phyloP scores from a whole-genome alignment of 345 rosid genomes.

The Corchorus olitorius region DNA sequence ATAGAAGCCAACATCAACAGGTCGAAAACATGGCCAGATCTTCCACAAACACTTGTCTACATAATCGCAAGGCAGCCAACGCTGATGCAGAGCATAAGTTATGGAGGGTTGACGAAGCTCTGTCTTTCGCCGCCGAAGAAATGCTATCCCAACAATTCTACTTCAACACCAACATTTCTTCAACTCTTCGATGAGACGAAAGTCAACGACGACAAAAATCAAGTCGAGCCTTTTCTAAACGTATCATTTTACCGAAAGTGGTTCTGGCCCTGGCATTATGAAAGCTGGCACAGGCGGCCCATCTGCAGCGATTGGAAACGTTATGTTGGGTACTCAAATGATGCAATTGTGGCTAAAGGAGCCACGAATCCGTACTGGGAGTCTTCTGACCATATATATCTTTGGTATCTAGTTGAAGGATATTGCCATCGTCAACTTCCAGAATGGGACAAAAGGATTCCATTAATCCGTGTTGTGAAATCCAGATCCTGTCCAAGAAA shows the following conservation, averaged over 20 bases:
- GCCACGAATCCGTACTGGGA: neutral
- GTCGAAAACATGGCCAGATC: too few relatives aligned
- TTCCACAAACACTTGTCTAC: too few relatives aligned
- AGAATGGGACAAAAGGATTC: slow-evolving; percentile 24
- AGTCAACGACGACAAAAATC: neutral
- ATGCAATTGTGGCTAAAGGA: slow-evolving; percentile 6
- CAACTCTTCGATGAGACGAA: neutral
- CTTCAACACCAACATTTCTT: slow-evolving; percentile 19
- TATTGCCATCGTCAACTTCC: neutral
- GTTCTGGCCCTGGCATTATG: neutral
- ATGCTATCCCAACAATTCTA: slow-evolving; percentile 2
- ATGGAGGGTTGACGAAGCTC: slow-evolving; percentile 27
- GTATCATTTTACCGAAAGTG: neutral
- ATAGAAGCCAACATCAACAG: too few relatives aligned
- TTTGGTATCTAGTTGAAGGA: neutral
- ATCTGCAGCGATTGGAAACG: neutral
- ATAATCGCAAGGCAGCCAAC: too few relatives aligned
- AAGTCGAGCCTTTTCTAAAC: neutral
- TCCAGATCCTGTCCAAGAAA: neutral
- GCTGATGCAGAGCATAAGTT: slow-evolving; percentile 12
- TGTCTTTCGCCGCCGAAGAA: slow-evolving; percentile 18
- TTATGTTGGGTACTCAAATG: slow-evolving; percentile 20
- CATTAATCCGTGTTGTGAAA: slow-evolving; percentile 10
- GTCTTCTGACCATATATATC: too few relatives aligned
- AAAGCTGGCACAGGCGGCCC: neutral